Percentiles rank a stretch among this genome's conserved stretches.
Evolutionary conservation across 805 yeast genomes (phyloP).

Genomic region (Myxozyma mucilagina): DNA sequence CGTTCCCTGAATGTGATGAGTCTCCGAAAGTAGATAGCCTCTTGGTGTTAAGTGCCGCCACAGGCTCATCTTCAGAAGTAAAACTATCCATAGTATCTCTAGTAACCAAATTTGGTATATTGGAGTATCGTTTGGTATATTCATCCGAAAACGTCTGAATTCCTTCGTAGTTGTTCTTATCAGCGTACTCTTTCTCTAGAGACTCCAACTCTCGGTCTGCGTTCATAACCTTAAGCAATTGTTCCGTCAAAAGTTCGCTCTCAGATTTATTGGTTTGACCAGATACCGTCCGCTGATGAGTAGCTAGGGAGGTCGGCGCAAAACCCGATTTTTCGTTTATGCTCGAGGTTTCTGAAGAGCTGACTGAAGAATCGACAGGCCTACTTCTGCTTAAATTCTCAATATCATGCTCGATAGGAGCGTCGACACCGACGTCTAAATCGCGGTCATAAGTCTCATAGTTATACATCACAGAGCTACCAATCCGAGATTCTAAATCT

Average conservation of each 20-base stretch:
- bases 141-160: background rate
- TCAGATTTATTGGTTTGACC: constrained; percentile 13
- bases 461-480: constrained; percentile 7
- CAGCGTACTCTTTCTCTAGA: background rate
- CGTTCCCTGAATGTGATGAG: background rate
- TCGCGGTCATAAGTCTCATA: background rate
- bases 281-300: constrained; percentile 17
- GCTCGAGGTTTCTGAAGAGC: constrained; percentile 19
- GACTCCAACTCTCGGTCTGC: constrained; percentile 1
- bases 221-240: constrained; percentile 9
- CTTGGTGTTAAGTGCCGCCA: background rate
- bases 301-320: background rate
- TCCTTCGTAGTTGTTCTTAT: background rate
- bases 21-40: background rate
- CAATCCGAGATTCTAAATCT: background rate
- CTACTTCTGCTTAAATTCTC: constrained; percentile 15
- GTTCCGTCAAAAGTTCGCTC: constrained; percentile 20
- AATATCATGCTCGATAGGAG: constrained; percentile 8
- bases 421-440: background rate
- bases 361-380: constrained; percentile 22
- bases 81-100: background rate
- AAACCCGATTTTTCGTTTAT: constrained; percentile 5
- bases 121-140: background rate
- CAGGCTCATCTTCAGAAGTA: background rate
- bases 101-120: background rate